phyloP scores from a whole-genome alignment of 352 stramenopile species.

The Phytophthora meadii region DNA sequence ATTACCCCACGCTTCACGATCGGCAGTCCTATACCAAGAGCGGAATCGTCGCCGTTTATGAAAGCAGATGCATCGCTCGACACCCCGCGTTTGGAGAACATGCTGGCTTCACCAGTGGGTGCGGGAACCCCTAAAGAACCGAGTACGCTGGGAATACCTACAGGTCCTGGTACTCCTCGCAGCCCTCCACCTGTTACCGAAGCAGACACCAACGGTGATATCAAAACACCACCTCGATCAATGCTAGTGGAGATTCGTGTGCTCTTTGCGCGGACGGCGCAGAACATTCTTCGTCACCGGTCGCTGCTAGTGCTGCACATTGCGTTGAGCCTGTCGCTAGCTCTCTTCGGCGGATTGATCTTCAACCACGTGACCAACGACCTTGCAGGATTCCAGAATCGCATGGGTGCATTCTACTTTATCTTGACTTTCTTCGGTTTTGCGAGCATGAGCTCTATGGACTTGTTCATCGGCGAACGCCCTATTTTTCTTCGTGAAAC shows the following conservation, averaged over 20 bases:
- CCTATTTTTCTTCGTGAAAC: conserved; percentile 82
- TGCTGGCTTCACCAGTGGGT: conserved; percentile 35
- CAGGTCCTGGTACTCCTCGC: conserved; percentile 24
- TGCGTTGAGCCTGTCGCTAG: conserved; percentile 61
- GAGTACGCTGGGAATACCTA: conserved; percentile 25
- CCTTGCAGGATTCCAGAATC: conserved; percentile 86
- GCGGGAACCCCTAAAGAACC: conserved; percentile 17
- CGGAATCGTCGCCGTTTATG: conserved; percentile 69
- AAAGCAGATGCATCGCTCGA: conserved; percentile 51
- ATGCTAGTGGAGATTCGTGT: conserved; percentile 70
- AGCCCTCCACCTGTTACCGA: conserved; percentile 31
- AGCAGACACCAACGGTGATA: conserved; percentile 6
- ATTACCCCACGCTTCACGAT: conserved; percentile 38
- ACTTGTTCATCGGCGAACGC: conserved; percentile 80
- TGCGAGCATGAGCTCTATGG: conserved; percentile 86
- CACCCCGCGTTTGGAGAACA: conserved; percentile 50
- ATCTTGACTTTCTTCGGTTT: conserved; percentile 90
- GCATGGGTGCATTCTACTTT: conserved; percentile 87
- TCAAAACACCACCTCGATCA: conserved; percentile 42
- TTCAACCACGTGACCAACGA: conserved; percentile 87
- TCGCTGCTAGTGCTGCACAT: conserved; percentile 77
- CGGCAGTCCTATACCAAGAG: conserved; percentile 31
- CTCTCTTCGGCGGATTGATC: conserved; percentile 72
- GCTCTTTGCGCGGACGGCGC: conserved; percentile 68
- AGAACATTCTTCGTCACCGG: conserved; percentile 79